Evolutionary conservation across 305 asterid genomes (phyloP).

Genomic region (Salvia sclarea): DNA sequence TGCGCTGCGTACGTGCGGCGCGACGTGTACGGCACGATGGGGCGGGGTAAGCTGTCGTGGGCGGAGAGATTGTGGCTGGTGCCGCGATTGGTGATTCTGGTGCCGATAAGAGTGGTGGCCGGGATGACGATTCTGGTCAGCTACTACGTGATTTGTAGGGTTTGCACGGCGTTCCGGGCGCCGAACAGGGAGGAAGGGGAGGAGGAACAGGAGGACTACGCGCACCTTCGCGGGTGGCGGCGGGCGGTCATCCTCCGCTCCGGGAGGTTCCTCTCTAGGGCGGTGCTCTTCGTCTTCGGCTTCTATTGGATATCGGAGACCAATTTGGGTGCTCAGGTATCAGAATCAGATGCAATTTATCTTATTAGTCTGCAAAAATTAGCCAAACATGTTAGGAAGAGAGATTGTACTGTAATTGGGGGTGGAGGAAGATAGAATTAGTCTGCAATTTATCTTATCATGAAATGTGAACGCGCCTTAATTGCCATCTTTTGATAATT

Average conservation of each 20-base stretch:
- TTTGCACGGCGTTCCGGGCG: conserved; percentile 67
- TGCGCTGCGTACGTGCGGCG: conserved; percentile 72
- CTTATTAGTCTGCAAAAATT: too few relatives aligned
- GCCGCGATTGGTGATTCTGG: conserved; percentile 53
- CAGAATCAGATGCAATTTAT: too few relatives aligned
- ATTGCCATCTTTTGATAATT: too few relatives aligned
- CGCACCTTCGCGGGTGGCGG: conserved; percentile 89
- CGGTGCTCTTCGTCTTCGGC: conserved; percentile 68
- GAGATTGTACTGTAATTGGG: too few relatives aligned
- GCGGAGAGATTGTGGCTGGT: conserved; percentile 60
- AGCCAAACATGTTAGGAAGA: too few relatives aligned
- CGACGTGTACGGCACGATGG: conserved; percentile 86
- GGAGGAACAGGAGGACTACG: conserved; percentile 91
- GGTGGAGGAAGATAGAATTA: too few relatives aligned
- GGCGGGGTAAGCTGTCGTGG: conserved; percentile 65
- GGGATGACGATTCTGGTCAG: conserved; percentile 50
- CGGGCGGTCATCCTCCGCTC: conserved; percentile 62
- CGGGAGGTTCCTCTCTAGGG: conserved; percentile 69
- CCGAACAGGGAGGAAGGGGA: conserved; percentile 77
- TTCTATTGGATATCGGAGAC: conserved; percentile 65
- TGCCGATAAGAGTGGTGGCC: conserved; percentile 63
- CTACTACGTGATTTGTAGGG: conserved; percentile 79
- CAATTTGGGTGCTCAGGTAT: conserved; percentile 47
- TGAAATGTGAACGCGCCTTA: too few relatives aligned
- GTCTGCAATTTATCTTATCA: too few relatives aligned